These are phyloP conservation scores for Dendrobium chrysotoxum DNA, from an alignment of 106 monocot species.

Conservation along the genomic window DNA sequence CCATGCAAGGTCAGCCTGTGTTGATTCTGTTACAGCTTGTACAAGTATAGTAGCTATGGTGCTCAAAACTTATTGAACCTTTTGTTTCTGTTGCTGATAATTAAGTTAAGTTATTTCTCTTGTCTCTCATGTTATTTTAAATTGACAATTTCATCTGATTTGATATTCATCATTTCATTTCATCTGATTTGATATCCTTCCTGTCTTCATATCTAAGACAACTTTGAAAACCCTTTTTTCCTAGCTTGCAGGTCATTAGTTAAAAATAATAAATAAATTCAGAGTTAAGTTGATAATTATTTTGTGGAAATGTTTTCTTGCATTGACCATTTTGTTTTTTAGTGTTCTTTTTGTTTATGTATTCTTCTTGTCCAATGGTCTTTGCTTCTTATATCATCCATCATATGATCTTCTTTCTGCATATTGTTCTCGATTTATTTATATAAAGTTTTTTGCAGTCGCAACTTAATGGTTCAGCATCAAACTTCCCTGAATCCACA, in stretches of 20 bases:
- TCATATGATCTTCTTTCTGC: neutral
- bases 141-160: neutral
- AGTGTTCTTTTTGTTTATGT: neutral
- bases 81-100: neutral
- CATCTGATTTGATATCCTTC: neutral
- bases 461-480: slow-evolving; percentile 20
- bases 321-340: neutral
- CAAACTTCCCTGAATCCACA: slow-evolving; percentile 71
- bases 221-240: neutral
- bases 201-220: too few relatives aligned
- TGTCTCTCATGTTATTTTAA: neutral
- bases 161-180: neutral
- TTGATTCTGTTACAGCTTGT: neutral
- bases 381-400: neutral
- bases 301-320: neutral
- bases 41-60: neutral
- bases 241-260: neutral
- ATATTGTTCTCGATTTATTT: neutral
- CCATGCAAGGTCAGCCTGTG: neutral
- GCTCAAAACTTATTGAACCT: neutral
- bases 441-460: neutral
- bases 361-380: neutral
- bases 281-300: neutral
- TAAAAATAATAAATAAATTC: neutral
- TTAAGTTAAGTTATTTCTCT: neutral